Evolutionary conservation across 129 eudicot species (phyloP), one percentile per base, ranked within the genome.

Genomic region (Helichrysum umbraculigerum): DNA sequence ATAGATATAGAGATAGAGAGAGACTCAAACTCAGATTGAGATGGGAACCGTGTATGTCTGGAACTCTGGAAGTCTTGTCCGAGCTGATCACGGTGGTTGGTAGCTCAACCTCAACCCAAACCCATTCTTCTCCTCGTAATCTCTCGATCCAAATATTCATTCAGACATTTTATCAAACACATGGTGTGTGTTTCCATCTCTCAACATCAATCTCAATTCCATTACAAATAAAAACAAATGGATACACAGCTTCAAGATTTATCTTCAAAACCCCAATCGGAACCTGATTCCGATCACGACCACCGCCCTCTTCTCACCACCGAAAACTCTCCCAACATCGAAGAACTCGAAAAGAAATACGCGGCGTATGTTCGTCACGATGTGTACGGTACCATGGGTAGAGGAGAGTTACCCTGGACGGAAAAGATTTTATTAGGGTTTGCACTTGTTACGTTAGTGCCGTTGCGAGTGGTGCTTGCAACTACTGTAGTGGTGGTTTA

Each of bases 301-400:
- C 67, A 85, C 61, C 78, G 66, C 33, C 98, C 98, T 35, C 96
- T 93, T 68, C 90, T 93, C 65, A 85, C 52, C 76, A 52, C 79
- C 25, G 0, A 66, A n/a, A 12, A 0, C 17, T 17, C 71, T 6
- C 70, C 66, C 3, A 66, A 11, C 76, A 81, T 88, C 70, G 88
- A 88, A 21, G 98, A 90, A 70, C 87, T 93, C 20, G 97, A 94
- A 85, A 88, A 83, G 79, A 88, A 86, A 76, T 94, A 71, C 86
- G 98, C 97, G 2, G 84, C 97, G 2, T 94, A 51, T 50, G 96
- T 89, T 1, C 78, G 98, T 15, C 85, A 71, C 79, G 98, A 94
- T 35, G 92, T 91, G 64, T 94, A 94, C 73, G 98, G 98, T 9
- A 74, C 93, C 17, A 89, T 94, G 97, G 97, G 98, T 0, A 75